These are phyloP conservation scores for Crepidotus sp. DNA, from an alignment of 1,284 basidiomycete genomes.

Conservation along the genomic window DNA sequence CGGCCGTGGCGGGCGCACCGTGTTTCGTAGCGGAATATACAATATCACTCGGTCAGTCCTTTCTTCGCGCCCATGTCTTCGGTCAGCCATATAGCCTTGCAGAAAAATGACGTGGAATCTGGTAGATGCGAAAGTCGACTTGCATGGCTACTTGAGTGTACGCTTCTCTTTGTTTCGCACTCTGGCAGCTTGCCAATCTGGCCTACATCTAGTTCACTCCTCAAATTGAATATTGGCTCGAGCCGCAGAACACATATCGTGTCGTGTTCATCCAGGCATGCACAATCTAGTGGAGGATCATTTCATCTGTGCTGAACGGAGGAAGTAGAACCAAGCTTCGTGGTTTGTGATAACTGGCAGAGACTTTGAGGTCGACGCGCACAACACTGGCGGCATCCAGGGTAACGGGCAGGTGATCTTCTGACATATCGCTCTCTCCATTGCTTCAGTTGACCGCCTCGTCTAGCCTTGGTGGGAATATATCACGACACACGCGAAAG, in stretches of 20 bases:
- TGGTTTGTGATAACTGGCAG: slow-evolving; percentile 57
- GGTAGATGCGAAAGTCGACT: slow-evolving; percentile 39
- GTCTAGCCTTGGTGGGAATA: slow-evolving; percentile 38
- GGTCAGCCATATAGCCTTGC: background rate
- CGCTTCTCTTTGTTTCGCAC: background rate
- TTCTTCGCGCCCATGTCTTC: background rate
- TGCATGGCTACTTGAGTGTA: slow-evolving; percentile 49
- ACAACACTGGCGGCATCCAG: slow-evolving; percentile 51
- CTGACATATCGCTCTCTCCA: background rate
- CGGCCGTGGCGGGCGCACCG: slow-evolving; percentile 42
- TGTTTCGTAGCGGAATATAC: slow-evolving; percentile 36
- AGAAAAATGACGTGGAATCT: slow-evolving; percentile 59
- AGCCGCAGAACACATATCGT: slow-evolving; percentile 46
- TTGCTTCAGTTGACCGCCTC: background rate
- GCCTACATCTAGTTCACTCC: slow-evolving; percentile 53
- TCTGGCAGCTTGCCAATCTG: background rate
- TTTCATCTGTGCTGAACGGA: slow-evolving; percentile 17
- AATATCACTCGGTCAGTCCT: slow-evolving; percentile 41
- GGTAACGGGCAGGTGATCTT: slow-evolving; percentile 48
- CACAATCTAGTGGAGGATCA: slow-evolving; percentile 30
- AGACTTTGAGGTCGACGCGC: slow-evolving; percentile 52
- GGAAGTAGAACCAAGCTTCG: slow-evolving; percentile 41
- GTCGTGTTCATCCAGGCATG: slow-evolving; percentile 64
- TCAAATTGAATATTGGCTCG: slow-evolving; percentile 54
- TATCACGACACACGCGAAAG: slow-evolving; percentile 34